Evolutionary conservation across 2,329 filamentous ascomycete genomes (phyloP), one percentile per base, ranked within the genome.

Genomic region (Venturia effusa): DNA sequence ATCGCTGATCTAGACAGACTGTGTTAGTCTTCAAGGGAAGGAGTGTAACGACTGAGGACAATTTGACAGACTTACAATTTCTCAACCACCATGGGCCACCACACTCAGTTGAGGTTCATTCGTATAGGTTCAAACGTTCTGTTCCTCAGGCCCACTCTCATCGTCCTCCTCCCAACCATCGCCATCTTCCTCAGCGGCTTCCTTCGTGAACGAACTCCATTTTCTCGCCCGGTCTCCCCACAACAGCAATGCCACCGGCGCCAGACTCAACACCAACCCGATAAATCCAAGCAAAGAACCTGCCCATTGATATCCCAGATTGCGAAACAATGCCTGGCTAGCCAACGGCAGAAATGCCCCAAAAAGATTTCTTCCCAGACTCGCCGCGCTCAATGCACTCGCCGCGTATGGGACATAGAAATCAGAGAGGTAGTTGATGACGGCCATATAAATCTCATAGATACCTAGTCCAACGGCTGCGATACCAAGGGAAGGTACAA

Each of bases 341-440:
- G 78, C 78, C 27, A 83, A 67, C 0, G 79, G 79, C 63, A 82
- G 67, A 51, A 81, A 79, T 0, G 75, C 80, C 1, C 79, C 77
- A 51, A 80, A 75, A 3, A 77, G 66, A 64, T 82, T 82, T 69
- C 82, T 80, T 4, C 78, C 74, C 48, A 80, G 74, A 0, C 76
- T 78, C 3, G 80, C 75, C 0, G 78, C 80, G 4, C 77, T 79
- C 27, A 82, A 74, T 0, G 79, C 79, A 41, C 77, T 80, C 0
- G 75, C 80, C 4, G 80, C 78, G 66, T 80, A 82, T 61, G 76
- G 77, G 1, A 75, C 74, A 65, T 83, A 83, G 1, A 77, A 74
- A 68, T 83, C 81, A 1, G 78, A 74, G 15, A 82, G 71, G 62
- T 83, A 83, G 64, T 78, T 77, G n/a, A 77, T 76, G 17, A 80